phyloP scores from a whole-genome alignment of 345 rosid species.

The Melastoma malabathricum region DNA sequence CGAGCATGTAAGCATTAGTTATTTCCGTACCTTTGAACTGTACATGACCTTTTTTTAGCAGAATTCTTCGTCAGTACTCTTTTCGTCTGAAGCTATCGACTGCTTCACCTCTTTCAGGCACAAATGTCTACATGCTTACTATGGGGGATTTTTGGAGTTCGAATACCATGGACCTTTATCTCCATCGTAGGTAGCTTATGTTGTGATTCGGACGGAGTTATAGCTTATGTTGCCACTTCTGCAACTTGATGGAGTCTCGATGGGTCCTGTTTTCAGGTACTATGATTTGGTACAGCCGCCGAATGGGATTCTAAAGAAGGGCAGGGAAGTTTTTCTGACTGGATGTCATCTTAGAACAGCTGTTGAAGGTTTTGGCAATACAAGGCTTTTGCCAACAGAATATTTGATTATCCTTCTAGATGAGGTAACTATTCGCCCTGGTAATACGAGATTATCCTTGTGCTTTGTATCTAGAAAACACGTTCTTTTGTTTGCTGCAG shows the following conservation, averaged over 20 bases:
- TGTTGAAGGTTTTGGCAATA: constrained; percentile 66
- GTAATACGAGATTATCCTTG: not conserved
- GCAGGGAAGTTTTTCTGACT: constrained; percentile 76
- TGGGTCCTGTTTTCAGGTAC: constrained; percentile 18
- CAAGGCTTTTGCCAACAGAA: constrained; percentile 89
- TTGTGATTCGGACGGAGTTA: constrained; percentile 1
- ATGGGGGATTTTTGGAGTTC: constrained; percentile 97
- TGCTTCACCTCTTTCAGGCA: constrained; percentile 32
- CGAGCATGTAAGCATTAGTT: no score
- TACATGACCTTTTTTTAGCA: no score
- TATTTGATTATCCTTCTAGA: constrained; percentile 79
- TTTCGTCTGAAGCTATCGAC: not conserved
- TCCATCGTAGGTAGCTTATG: constrained; percentile 62
- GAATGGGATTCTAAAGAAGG: constrained; percentile 65
- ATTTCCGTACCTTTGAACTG: no score
- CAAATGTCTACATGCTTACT: constrained; percentile 79
- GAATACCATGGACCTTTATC: constrained; percentile 76
- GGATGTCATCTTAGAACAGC: constrained; percentile 92
- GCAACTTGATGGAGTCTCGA: no score
- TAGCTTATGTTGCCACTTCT: no score
- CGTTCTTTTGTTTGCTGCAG: constrained; percentile 29
- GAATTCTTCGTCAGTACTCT: no score
- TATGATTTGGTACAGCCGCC: constrained; percentile 71
- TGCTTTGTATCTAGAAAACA: not conserved
- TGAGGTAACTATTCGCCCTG: constrained; percentile 32